Evolutionary conservation across 371 early-diverging fungal genomes (phyloP).

Genomic region (Mucor irregularis): DNA sequence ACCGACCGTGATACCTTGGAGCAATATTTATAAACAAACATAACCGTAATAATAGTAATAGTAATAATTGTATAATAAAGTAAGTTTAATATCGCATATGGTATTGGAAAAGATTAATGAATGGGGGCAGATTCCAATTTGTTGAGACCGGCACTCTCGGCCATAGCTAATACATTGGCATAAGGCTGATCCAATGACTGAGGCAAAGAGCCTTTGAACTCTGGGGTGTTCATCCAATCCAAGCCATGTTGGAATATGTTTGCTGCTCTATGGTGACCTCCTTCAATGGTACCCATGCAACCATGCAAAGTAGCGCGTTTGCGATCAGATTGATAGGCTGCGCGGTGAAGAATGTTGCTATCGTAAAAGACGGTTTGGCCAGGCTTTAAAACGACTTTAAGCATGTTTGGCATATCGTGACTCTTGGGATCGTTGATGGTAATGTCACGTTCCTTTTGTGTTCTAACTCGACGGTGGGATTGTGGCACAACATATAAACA

Average conservation of each 20-base stretch:
- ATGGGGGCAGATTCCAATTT: slow-evolving; percentile 35
- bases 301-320: slow-evolving; percentile 58
- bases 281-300: slow-evolving; percentile 55
- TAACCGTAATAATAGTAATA: no score
- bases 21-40: slow-evolving; percentile 12
- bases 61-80: no score
- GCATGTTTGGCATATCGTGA: slow-evolving; percentile 48
- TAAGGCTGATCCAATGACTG: slow-evolving; percentile 36
- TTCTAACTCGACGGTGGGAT: slow-evolving; percentile 54
- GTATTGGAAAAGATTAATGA: no score
- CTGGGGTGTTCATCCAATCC: slow-evolving; percentile 48
- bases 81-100: no score
- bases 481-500: slow-evolving; percentile 54
- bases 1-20: slow-evolving; percentile 29
- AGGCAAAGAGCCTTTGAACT: slow-evolving; percentile 41
- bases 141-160: slow-evolving; percentile 28
- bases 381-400: slow-evolving; percentile 46
- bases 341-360: slow-evolving; percentile 60
- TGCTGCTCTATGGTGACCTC: slow-evolving; percentile 51
- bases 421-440: slow-evolving; percentile 54
- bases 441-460: slow-evolving; percentile 46
- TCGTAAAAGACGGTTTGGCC: slow-evolving; percentile 67
- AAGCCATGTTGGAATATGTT: slow-evolving; percentile 58
- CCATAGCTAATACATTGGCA: slow-evolving; percentile 45
- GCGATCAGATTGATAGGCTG: slow-evolving; percentile 38